Conservation (phyloP, 495 filamentous ascomycete species). For the Penicillium arizonense region DNA sequence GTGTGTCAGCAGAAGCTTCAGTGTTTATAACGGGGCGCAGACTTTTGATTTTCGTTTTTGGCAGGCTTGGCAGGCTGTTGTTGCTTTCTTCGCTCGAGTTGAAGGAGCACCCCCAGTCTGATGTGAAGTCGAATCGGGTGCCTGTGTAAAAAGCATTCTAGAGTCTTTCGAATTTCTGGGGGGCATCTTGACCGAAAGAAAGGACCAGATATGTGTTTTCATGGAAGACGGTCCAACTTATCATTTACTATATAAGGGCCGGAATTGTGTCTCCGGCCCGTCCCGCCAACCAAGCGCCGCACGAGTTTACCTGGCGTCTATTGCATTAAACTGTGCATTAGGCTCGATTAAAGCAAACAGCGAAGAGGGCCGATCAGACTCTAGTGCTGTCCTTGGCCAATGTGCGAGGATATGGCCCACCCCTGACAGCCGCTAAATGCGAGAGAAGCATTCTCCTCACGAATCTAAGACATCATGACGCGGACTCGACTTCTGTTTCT, state of each 20-base stretch:
- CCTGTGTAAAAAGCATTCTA: not conserved
- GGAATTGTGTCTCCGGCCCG: not conserved
- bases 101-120: not conserved
- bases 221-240: not conserved
- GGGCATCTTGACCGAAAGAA: no score
- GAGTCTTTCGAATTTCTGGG: not conserved
- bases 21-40: not conserved
- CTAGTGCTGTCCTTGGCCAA: not conserved
- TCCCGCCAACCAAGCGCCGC: not conserved
- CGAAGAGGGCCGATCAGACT: not conserved
- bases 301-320: not conserved
- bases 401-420: no score
- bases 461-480: not conserved
- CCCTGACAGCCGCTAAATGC: not conserved
- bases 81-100: not conserved
- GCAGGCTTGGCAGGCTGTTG: constrained; percentile 6
- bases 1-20: not conserved
- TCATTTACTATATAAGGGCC: not conserved
- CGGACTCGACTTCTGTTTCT: not conserved
- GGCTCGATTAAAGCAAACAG: not conserved
- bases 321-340: not conserved
- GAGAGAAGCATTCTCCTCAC: not conserved
- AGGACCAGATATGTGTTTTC: not conserved
- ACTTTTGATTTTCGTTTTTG: constrained; percentile 9
- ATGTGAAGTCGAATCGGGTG: not conserved